Evolutionary conservation across 1,284 basidiomycete species (phyloP).

Genomic region (Papiliotrema nemorosa): DNA sequence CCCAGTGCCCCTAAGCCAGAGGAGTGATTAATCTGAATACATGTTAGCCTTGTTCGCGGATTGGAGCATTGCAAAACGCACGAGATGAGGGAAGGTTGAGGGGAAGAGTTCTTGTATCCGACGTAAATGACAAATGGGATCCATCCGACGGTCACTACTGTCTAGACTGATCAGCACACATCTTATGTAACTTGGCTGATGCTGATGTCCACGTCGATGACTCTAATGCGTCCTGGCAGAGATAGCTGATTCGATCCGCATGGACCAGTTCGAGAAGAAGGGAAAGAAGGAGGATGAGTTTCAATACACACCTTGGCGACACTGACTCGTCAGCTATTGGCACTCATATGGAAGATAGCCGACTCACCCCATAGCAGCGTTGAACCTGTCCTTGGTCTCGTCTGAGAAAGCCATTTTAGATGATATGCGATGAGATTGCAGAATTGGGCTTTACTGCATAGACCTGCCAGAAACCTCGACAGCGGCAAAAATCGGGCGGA

Average conservation of each 20-base stretch:
- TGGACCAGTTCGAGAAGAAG: conserved; percentile 3
- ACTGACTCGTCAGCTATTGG: conserved; percentile 5
- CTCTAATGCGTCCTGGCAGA: no score
- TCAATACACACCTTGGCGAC: conserved; percentile 39
- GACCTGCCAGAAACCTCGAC: no score
- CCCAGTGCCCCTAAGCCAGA: conserved; percentile 61
- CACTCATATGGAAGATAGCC: neutral
- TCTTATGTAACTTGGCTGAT: no score
- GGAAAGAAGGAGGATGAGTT: neutral
- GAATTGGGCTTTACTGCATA: no score
- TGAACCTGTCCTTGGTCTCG: conserved; percentile 50
- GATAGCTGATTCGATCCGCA: conserved; percentile 14
- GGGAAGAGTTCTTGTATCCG: conserved; percentile 81
- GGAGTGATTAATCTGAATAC: conserved; percentile 74
- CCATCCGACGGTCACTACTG: conserved; percentile 85
- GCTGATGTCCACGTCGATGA: no score
- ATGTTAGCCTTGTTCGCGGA: conserved; percentile 11
- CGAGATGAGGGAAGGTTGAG: conserved; percentile 92
- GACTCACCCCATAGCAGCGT: conserved; percentile 46
- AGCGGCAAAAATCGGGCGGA: no score
- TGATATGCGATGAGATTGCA: neutral
- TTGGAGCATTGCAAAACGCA: conserved; percentile 50
- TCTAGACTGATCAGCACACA: conserved; percentile 54
- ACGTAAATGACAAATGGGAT: conserved; percentile 91
- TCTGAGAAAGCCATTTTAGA: conserved; percentile 48